A percentile compares a stretch with the other conserved stretches of the same genome.
Evolutionary conservation across 1,284 basidiomycete species (phyloP).

Genomic region (Marasmius tenuissimus): DNA sequence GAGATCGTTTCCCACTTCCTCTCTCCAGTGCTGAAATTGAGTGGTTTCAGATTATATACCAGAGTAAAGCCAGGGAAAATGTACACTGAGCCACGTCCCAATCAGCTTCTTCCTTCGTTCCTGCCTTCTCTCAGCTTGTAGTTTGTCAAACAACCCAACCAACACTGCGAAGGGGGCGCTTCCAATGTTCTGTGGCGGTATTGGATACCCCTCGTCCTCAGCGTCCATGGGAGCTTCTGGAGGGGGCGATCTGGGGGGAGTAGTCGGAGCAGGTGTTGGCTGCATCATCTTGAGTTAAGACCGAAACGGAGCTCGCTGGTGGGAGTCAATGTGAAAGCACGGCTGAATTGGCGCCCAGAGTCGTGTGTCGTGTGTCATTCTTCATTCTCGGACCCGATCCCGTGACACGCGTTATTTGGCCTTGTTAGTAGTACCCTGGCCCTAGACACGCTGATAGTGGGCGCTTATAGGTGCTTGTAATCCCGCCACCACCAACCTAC

Average conservation of each 20-base stretch:
- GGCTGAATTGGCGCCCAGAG: background rate
- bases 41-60: conserved; percentile 7
- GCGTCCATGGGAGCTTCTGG: conserved; percentile 19
- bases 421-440: conserved; percentile 18
- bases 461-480: background rate
- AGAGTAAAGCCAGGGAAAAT: conserved; percentile 21
- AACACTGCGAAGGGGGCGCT: conserved; percentile 70
- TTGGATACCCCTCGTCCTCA: conserved; percentile 37
- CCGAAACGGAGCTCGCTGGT: background rate
- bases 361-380: background rate
- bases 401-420: conserved; percentile 32
- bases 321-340: background rate
- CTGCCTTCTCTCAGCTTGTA: conserved; percentile 67
- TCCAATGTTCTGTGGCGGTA: conserved; percentile 60
- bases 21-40: conserved; percentile 66
- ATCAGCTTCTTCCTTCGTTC: conserved; percentile 66
- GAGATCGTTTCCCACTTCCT: conserved; percentile 70
- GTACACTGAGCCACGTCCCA: conserved; percentile 73
- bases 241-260: conserved; percentile 29
- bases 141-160: conserved; percentile 64
- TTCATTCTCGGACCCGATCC: background rate
- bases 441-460: background rate
- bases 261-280: conserved; percentile 11
- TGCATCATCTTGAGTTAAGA: conserved; percentile 6
- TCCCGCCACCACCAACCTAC: background rate